These are phyloP conservation scores for Coemansia nantahalensis DNA, from an alignment of 192 early-diverging fungal genomes.

Conservation along the genomic window DNA sequence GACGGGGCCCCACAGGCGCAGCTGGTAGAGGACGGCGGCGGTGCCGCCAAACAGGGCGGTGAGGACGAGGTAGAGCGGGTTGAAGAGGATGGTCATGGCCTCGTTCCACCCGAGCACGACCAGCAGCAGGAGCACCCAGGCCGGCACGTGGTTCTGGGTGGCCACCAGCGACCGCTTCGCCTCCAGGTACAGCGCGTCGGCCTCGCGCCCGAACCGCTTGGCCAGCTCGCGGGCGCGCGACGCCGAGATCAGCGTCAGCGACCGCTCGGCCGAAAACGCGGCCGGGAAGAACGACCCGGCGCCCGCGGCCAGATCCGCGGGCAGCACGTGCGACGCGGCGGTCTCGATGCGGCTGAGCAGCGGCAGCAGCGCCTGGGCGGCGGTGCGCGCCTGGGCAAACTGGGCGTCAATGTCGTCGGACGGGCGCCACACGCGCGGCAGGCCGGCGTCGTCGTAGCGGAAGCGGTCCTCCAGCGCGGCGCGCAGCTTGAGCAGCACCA, in stretches of 20 bases:
- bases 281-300: slow-evolving; percentile 22
- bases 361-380: slow-evolving; percentile 62
- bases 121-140: slow-evolving; percentile 78
- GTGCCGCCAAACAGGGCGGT: slow-evolving; percentile 57
- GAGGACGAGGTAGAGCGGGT: slow-evolving; percentile 79
- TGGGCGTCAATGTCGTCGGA: slow-evolving; percentile 91
- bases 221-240: slow-evolving; percentile 66
- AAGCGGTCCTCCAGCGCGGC: slow-evolving; percentile 86
- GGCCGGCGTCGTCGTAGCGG: slow-evolving; percentile 88
- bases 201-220: slow-evolving; percentile 83
- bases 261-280: slow-evolving; percentile 61
- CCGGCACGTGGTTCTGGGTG: slow-evolving; percentile 81
- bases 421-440: slow-evolving; percentile 94
- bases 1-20: slow-evolving; percentile 68
- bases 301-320: not conserved
- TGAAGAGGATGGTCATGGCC: slow-evolving; percentile 77
- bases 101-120: slow-evolving; percentile 96
- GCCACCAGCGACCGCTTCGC: slow-evolving; percentile 93
- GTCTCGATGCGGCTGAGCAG: slow-evolving; percentile 75
- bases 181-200: slow-evolving; percentile 89
- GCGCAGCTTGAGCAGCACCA: slow-evolving; percentile 78
- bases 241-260: slow-evolving; percentile 62
- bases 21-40: slow-evolving; percentile 60
- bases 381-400: slow-evolving; percentile 73
- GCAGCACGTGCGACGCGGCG: slow-evolving; percentile 1